phyloP scores from a whole-genome alignment of 148 eudicot genomes.

The Rhododendron williamsianum region DNA sequence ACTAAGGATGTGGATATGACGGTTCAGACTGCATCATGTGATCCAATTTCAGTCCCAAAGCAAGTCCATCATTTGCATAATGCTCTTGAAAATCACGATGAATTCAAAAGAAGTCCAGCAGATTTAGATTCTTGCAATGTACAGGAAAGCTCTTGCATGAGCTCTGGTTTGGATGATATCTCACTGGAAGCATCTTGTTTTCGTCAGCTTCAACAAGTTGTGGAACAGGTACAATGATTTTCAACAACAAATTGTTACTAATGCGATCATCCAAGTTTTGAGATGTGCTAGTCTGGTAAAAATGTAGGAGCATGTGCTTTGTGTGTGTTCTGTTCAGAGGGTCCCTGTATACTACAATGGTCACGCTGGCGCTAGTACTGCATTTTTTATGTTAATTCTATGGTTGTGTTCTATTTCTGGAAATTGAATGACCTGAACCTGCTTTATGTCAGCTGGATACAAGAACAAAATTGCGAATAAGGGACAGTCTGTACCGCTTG shows the following conservation, averaged over 20 bases:
- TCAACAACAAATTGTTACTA: neutral
- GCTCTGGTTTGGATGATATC: slow-evolving; percentile 56
- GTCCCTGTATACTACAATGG: neutral
- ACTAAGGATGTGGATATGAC: slow-evolving; percentile 19
- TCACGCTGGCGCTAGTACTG: neutral
- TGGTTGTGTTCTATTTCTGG: neutral
- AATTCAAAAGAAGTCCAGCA: slow-evolving; percentile 33
- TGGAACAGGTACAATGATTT: slow-evolving; percentile 63
- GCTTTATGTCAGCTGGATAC: slow-evolving; percentile 58
- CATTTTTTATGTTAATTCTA: neutral
- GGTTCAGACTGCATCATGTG: slow-evolving; percentile 24
- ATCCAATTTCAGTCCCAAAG: slow-evolving; percentile 30
- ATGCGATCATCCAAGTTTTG: neutral
- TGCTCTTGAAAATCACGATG: slow-evolving; percentile 39
- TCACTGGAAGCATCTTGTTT: slow-evolving; percentile 72
- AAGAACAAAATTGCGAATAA: slow-evolving; percentile 72
- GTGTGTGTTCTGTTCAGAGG: neutral
- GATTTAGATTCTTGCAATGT: slow-evolving; percentile 46
- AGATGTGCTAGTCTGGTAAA: neutral
- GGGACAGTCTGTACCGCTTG: slow-evolving; percentile 89
- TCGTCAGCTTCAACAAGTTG: slow-evolving; percentile 72
- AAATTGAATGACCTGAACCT: slow-evolving; percentile 22
- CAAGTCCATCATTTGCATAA: slow-evolving; percentile 24
- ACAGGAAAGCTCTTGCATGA: slow-evolving; percentile 51
- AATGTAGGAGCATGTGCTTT: neutral